A percentile compares a stretch with the other conserved stretches of the same genome.
Evolutionary conservation across 2,329 filamentous ascomycete species (phyloP).

Genomic region (Sarocladium strictum): DNA sequence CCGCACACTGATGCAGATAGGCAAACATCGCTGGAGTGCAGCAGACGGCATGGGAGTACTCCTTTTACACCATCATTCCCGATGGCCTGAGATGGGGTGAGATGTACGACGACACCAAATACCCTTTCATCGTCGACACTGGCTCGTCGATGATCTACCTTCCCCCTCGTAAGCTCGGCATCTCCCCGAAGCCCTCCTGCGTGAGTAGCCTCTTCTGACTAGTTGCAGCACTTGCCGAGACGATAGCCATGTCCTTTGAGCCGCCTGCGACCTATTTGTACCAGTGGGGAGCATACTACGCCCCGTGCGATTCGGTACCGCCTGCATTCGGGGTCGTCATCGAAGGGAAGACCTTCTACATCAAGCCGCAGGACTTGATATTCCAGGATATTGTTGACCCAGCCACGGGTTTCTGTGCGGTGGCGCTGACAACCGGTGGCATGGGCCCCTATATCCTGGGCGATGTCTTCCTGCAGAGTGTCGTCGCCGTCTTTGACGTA

Average conservation of each 20-base stretch:
- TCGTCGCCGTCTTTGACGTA: constrained; percentile 42
- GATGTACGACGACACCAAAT: constrained; percentile 34
- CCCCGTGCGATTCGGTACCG: constrained; percentile 39
- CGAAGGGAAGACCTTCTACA: constrained; percentile 34
- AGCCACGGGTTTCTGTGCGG: constrained; percentile 40
- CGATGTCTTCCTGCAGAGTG: constrained; percentile 44
- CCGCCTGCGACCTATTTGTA: constrained; percentile 41
- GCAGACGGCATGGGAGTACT: constrained; percentile 37
- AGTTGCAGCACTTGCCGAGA: constrained; percentile 35
- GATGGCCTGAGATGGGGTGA: constrained; percentile 41
- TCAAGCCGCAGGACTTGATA: constrained; percentile 44
- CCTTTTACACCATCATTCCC: constrained; percentile 48
- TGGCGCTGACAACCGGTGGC: constrained; percentile 38
- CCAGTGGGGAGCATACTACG: constrained; percentile 43
- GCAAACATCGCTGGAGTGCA: constrained; percentile 34
- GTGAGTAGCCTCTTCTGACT: not conserved
- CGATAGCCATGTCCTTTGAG: constrained; percentile 40
- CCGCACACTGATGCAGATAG: constrained; percentile 21
- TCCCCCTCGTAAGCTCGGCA: constrained; percentile 35
- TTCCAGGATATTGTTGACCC: constrained; percentile 37
- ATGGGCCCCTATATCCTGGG: constrained; percentile 43
- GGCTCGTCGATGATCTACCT: constrained; percentile 46
- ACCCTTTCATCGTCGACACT: constrained; percentile 46
- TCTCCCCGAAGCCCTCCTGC: not conserved
- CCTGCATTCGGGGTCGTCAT: constrained; percentile 41